These are phyloP conservation scores for Phytophthora brassicae DNA, from an alignment of 352 stramenopile genomes.

Conservation along the genomic window DNA sequence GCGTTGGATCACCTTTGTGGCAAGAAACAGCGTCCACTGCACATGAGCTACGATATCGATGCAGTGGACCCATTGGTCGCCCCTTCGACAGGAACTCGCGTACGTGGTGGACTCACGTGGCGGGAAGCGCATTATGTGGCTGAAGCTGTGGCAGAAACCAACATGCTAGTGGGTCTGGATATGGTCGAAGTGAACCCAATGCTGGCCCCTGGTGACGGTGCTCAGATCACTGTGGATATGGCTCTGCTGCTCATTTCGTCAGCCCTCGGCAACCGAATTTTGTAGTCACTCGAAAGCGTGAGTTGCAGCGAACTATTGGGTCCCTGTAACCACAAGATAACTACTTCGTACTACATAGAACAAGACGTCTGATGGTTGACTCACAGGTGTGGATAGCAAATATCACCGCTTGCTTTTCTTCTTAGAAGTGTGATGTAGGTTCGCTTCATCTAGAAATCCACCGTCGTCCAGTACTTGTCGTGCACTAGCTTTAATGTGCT, in stretches of 20 bases:
- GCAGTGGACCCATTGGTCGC: conserved; percentile 94
- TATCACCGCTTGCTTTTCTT: conserved; percentile 60
- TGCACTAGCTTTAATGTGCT: conserved; percentile 78
- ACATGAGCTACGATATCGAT: conserved; percentile 99
- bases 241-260: conserved; percentile 92
- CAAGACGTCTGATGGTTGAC: neutral
- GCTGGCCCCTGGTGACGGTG: conserved; percentile 85
- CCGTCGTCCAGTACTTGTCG: conserved; percentile 76
- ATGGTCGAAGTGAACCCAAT: conserved; percentile 97
- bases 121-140: conserved; percentile 96
- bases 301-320: neutral
- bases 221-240: conserved; percentile 93
- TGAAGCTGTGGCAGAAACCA: conserved; percentile 92
- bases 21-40: conserved; percentile 89
- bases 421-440: conserved; percentile 37
- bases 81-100: conserved; percentile 94
- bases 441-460: conserved; percentile 45
- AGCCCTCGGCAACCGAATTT: conserved; percentile 91
- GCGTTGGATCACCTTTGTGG: conserved; percentile 92
- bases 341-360: neutral
- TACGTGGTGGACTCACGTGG: conserved; percentile 95
- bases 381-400: neutral
- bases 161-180: conserved; percentile 87
- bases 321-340: neutral
- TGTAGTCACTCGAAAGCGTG: conserved; percentile 47